Evolutionary conservation across 768 basidiomycete genomes (phyloP), one percentile per base, ranked within the genome.

Genomic region (Auricularia sp.): DNA sequence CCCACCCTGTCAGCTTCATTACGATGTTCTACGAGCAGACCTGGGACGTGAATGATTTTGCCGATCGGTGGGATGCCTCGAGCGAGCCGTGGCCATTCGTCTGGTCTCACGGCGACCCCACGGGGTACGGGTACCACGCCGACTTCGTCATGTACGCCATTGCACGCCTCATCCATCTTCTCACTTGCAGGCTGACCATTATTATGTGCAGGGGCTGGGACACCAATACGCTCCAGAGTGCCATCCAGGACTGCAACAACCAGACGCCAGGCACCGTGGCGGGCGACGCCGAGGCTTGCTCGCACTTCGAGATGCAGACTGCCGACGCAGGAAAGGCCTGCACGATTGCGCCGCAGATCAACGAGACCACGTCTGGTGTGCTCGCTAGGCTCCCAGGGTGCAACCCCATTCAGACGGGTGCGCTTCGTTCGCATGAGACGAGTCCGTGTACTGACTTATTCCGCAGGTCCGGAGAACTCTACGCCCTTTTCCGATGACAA

Each of bases 1-100:
- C 56, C 6, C 56, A 59, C 56, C 56, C 56, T 29, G 56, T 59
- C 14, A 10, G 24, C 6, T 18, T 59, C 56, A 59, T 59, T 10
- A 29, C 16, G 16, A 29, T 59, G 56, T 59, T 59, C 56, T 59
- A 59, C 24, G 56, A 59, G 56, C 56, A 59, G 34, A 59, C 56
- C 4, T 59, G 56, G 56, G 18, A 29, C 56, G 24, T 34, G 8
- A 18, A 34, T 18, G 18, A 35, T 8, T 59, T 33, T 18, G 34
- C 14, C 8, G 24, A 6, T 8, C 56, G 56, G 24, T 59, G 24
- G 24, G 18, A 59, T 29, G 16, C 56, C 6, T 8, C 24, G 7
- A 35, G 11, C 24, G 56, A 59, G 11, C 14, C 14, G 10, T 59
- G 56, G 56, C 56, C 56, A 18, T 59, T 59, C 33, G 29, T 59